Conservation (phyloP, 768 basidiomycete genomes). For the Kwoniella botswanensis region DNA sequence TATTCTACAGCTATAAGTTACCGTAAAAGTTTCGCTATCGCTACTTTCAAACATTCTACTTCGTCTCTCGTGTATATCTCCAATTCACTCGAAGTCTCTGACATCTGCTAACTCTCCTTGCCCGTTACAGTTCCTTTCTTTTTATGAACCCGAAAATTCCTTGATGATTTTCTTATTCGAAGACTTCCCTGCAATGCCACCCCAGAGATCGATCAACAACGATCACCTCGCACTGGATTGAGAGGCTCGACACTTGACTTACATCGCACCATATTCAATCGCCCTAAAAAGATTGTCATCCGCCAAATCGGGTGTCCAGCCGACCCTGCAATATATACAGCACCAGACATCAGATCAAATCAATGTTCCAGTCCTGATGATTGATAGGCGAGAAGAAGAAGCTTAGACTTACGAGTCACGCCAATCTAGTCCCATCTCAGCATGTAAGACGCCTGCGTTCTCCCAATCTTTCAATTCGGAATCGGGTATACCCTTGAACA, state of each 20-base stretch:
- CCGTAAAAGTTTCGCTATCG: background rate
- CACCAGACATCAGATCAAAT: background rate
- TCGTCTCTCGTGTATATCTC: background rate
- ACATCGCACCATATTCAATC: slow-evolving; percentile 56
- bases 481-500: slow-evolving; percentile 50
- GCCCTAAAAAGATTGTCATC: slow-evolving; percentile 51
- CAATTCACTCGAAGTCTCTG: background rate
- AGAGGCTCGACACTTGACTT: slow-evolving; percentile 20
- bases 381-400: background rate
- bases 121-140: background rate
- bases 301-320: slow-evolving; percentile 44
- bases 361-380: background rate
- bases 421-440: slow-evolving; percentile 56
- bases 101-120: background rate
- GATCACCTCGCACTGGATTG: background rate
- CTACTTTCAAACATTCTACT: background rate
- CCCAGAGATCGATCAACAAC: background rate
- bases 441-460: slow-evolving; percentile 45
- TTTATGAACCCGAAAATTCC: background rate
- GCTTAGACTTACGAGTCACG: slow-evolving; percentile 38
- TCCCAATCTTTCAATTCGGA: slow-evolving; percentile 48
- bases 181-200: slow-evolving; percentile 17
- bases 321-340: slow-evolving; percentile 32
- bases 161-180: slow-evolving; percentile 14
- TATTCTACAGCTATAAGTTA: background rate